Conservation (phyloP, 495 filamentous ascomycete genomes). For the Aspergillus carlsbadensis region DNA sequence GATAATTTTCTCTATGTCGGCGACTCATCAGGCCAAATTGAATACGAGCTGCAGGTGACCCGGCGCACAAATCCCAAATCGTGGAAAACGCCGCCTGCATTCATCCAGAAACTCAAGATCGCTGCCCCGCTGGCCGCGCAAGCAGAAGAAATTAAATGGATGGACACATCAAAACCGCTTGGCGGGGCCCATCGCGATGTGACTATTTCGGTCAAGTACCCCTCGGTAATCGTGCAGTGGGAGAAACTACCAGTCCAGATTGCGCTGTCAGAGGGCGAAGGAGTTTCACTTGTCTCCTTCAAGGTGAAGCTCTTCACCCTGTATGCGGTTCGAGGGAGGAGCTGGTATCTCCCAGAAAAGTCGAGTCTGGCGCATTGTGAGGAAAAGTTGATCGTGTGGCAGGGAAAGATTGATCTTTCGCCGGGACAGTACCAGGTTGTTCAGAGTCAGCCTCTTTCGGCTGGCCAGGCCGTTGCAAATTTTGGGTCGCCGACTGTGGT, state of each 20-base stretch:
- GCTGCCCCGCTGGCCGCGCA: background rate
- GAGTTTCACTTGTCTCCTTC: background rate
- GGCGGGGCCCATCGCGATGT: background rate
- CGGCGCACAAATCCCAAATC: background rate
- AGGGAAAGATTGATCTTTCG: background rate
- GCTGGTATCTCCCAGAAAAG: background rate
- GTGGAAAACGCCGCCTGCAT: background rate
- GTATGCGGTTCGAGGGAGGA: background rate
- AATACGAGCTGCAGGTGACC: background rate
- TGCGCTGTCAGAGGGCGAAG: background rate
- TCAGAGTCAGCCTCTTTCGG: background rate
- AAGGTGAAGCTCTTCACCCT: background rate
- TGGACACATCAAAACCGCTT: background rate
- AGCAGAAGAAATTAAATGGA: background rate
- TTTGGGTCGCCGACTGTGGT: background rate
- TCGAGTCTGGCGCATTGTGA: background rate
- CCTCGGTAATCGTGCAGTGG: background rate
- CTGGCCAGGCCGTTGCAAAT: background rate
- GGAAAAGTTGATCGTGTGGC: background rate
- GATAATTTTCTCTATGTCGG: background rate
- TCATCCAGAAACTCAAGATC: background rate
- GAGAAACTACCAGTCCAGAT: background rate
- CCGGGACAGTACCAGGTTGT: background rate
- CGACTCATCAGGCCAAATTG: background rate
- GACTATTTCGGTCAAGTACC: background rate